Conservation (phyloP, 108 stramenopile species). For the Nannochloropsis salina region DNA sequence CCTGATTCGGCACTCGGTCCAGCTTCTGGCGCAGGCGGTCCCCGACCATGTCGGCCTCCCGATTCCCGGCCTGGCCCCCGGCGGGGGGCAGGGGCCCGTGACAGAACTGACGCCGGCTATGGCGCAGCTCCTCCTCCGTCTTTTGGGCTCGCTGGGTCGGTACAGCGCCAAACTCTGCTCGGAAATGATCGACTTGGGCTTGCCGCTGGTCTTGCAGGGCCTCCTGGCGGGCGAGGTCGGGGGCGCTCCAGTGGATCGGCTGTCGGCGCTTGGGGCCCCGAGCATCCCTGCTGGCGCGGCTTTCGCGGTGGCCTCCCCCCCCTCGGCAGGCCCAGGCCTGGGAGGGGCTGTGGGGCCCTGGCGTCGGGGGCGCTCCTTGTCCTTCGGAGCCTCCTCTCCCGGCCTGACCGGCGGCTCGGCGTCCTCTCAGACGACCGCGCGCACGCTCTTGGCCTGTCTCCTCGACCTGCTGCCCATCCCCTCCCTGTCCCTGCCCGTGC, state of each 20-base stretch:
- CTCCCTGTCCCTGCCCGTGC: neutral
- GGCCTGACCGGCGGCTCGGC: neutral
- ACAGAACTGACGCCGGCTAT: neutral
- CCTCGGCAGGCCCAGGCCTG: neutral
- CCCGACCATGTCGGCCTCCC: neutral
- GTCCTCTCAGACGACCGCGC: neutral
- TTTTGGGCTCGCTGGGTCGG: neutral
- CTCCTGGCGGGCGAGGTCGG: neutral
- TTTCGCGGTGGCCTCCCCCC: neutral
- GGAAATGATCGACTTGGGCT: slow-evolving; percentile 8
- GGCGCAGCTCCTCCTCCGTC: neutral
- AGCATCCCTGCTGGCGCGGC: too few species aligned
- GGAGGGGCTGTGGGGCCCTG: neutral
- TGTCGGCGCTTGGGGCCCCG: neutral
- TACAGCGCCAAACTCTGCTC: neutral
- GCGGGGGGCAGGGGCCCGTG: neutral
- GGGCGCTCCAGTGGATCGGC: neutral
- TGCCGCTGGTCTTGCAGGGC: neutral
- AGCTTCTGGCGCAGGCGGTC: neutral
- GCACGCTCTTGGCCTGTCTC: neutral
- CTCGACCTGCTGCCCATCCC: neutral
- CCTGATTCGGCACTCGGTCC: neutral
- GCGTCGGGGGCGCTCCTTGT: neutral
- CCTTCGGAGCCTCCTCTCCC: neutral
- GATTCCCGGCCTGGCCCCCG: too few species aligned